Base-by-base conservation (phyloP, 306 rosid genomes). In the Rosa lucieae region DNA sequence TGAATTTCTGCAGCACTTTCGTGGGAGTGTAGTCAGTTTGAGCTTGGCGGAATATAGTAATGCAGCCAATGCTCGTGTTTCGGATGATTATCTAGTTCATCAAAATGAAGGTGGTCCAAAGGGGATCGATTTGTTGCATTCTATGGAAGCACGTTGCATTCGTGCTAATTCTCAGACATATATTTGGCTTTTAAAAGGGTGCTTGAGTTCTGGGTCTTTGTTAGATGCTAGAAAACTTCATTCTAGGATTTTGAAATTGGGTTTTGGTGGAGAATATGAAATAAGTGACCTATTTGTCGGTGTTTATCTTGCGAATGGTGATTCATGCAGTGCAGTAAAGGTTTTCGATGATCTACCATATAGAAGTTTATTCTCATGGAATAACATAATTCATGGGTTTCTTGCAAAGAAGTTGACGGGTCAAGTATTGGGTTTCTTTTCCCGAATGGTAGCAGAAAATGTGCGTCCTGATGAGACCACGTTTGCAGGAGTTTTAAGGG, bases 111-210 rank as follows among this genome's bases (percentile, higher is more conserved):
- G 75, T 37, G 77, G 55, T 70, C 72, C 87, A 26, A 51, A 81
- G 74, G 94, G 82, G 39, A 55, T 84, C 56, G 89, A 84, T 56
- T 79, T 90, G 80, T 78, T 90, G 87, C 88, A 83, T 84, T 78
- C 86, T 39, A 90, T 87, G 98, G 93, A 88, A 83, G 78, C 75
- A 20, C 93, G 85, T 20, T 91, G 93, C 40, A 67, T 91, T 84
- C 93, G 86, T 65, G 89, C 97, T 14, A 93, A 93, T 88, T 82
- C 78, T 62, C 94, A 86, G 80, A 91, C 95, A 37, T 90, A 79
- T 90, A 75, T 90, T 81, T 93, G 93, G 92, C 84, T 91, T 71
- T 73, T 91, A 58, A 94, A 93, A 35, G 92, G 87, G 43, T 90
- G 90, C 79, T 51, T 86, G 8, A 82, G 63, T 82, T 89, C 81